Base-by-base conservation (phyloP, 768 basidiomycete genomes). In the Tephrocybe rancida region DNA sequence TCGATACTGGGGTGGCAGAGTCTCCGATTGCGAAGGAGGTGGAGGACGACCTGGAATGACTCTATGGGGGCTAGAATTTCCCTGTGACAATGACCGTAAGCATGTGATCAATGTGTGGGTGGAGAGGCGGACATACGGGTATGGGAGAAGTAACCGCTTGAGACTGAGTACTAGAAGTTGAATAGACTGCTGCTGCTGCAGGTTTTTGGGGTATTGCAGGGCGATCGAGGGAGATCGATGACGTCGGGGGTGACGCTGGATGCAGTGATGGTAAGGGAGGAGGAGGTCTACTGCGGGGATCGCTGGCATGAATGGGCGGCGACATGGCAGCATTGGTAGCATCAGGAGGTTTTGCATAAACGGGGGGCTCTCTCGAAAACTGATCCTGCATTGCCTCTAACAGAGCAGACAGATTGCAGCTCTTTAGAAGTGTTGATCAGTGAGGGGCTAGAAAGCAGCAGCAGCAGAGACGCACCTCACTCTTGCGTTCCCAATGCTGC, bases 341-440 rank as follows among this genome's bases (percentile, higher is more conserved):
- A 19, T 67, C 57, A 61, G 75, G 80, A 14, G 92, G 87, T 70
- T 88, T 93, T 27, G 95, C 86, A 67, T 95, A 97, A 14, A 98
- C 84, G 6, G 95, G 95, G 38, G 96, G 95, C 42, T 86, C 81
- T 26, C 77, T 77, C 19, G 92, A 95, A 72, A 98, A 98, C 50
- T 87, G 79, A 35, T 84, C 79, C 60, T 90, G 87, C 75, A 98
- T 81, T 18, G 86, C 85, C 57, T 90, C 83, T 39, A 95, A 67
- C 19, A 99, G 77, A 3, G 77, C 81, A 24, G 76, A 71, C n/a
- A 98, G 73, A 66, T 76, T 84, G 70, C 94, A 92, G 43, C 85
- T 87, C 94, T 96, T 56, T 22, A 51, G 22, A 46, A n/a, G 16
- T 21, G 39, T 47, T 37, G 48, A 56, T 59, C 50, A 55, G 13